These are phyloP conservation scores for Aphanomyces stellatus DNA, from an alignment of 352 stramenopile genomes.

Conservation along the genomic window DNA sequence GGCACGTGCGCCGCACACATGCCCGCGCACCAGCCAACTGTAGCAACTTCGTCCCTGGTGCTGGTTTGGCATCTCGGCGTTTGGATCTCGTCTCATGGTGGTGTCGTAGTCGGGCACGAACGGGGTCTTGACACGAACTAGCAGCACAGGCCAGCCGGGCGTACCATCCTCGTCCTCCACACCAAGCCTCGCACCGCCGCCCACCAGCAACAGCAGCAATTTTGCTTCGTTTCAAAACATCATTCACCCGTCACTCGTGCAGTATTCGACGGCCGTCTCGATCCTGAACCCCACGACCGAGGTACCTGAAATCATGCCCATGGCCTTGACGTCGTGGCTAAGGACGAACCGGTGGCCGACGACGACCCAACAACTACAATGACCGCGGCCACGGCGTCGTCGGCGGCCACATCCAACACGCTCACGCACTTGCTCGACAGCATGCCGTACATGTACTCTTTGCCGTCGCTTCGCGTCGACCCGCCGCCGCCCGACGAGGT, in stretches of 20 bases:
- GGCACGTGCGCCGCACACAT: neutral
- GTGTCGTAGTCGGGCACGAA: too few relatives aligned
- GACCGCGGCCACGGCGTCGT: neutral
- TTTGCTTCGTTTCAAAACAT: conserved; percentile 9
- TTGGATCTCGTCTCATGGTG: too few relatives aligned
- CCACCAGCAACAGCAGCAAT: neutral
- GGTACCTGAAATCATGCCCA: neutral
- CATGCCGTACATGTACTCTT: conserved; percentile 14
- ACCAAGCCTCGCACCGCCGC: neutral
- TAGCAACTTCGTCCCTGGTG: neutral
- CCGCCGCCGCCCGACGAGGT: conserved; percentile 8
- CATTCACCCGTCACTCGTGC: conserved; percentile 13
- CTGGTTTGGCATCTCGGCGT: neutral
- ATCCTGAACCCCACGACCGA: conserved; percentile 5
- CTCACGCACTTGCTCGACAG: conserved; percentile 15
- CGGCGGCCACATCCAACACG: neutral
- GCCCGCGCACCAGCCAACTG: too few relatives aligned
- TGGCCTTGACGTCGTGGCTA: neutral
- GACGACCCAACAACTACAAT: neutral
- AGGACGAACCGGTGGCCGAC: neutral
- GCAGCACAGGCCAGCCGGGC: too few relatives aligned
- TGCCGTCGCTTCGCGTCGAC: conserved; percentile 6
- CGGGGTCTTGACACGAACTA: too few relatives aligned
- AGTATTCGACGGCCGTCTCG: conserved; percentile 17
- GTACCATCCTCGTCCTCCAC: too few relatives aligned